Evolutionary conservation across 1,284 basidiomycete species (phyloP), one percentile per base, ranked within the genome.

Genomic region (Vanrija pseudolonga): DNA sequence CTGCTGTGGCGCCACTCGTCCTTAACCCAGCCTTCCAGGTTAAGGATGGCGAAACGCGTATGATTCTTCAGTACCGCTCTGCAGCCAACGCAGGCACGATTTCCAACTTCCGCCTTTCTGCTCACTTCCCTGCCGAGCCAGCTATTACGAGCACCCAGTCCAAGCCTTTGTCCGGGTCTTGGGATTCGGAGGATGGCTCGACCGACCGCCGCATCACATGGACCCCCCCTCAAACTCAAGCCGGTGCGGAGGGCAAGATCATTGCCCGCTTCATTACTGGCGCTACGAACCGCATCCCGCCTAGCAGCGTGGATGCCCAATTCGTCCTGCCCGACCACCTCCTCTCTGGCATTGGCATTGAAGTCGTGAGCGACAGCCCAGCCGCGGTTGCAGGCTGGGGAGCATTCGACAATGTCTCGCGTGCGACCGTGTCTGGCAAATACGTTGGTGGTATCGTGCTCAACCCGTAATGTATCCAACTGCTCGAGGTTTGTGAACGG

Each of bases 21-120:
- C 65, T 81, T 26, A 75, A 77, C 48, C 77, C 81, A 0, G 76
- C 78, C 11, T 83, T 81, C 80, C 73, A 78, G 50, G 74, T 75
- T 55, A 79, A 80, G 55, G 66, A 77, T 18, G 73, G 73, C 24
- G 80, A 80, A 50, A 80, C 80, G 5, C 73, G 78, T 28, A 74
- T 82, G 64, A 77, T 83, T 48, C 63, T 81, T 51, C 75, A 70
- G 47, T 82, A 82, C 61, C 55, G 65, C 4, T 53, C 63, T 23
- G 77, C 22, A 7, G 18, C 54, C 12, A 26, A 77, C 51, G 38
- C 70, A 2, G 47, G 42, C 14, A 42, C 42, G 22, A 43, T 74
- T 6, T 55, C 62, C 6, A 71, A 77, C 51, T 54, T 80, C 11
- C 53, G 66, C 6, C 67, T 81, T 45, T 57, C 68, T 6, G 76